Base-by-base conservation (phyloP, 2,329 filamentous ascomycete species). In the Calonectria naviculata region DNA sequence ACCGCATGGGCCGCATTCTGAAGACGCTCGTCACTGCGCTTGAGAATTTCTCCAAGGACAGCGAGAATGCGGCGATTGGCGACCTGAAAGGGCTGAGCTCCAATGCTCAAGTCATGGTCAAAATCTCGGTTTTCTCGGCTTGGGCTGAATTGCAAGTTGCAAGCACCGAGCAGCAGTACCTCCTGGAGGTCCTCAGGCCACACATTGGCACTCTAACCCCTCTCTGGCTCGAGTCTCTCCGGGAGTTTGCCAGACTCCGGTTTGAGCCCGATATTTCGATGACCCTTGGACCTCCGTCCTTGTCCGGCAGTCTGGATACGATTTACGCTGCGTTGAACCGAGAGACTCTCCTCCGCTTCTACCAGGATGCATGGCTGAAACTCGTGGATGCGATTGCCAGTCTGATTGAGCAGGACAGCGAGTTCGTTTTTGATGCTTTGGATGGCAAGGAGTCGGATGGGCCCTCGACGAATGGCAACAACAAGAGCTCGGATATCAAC, bases 231-330 rank as follows among this genome's bases (percentile, higher is more conserved):
- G 94, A 96, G 68, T 97, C 95, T 0, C 86, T 99, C 9, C 91
- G 96, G 73, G 97, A 99, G 80, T 99, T 97, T 85, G 96, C 97
- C 9, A 92, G 95, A 4, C 85, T 99, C 70, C 90, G 95, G 54
- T 99, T 99, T 80, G 97, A 99, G 86, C 97, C 97, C 0, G 97
- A 99, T 77, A 98, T 98, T 62, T 98, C 96, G 1, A 95, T 95
- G 83, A 97, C 93, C 7, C 87, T 97, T 61, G 95, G 94, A 0
- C 94, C 94, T 5, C 92, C 93, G 0, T 94, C 93, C 4, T 86
- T 95, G 46, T 95, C 94, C 34, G 94, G 94, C 29, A 96, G 95
- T 80, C 87, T 98, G 15, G 96, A 98, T 80, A 95, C 94, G 1
- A 95, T 98, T 26, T 99, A 99, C 80, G 95, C 97, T 41, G 96